Conservation (phyloP, 805 yeast genomes). For the Lipomyces kockii region DNA sequence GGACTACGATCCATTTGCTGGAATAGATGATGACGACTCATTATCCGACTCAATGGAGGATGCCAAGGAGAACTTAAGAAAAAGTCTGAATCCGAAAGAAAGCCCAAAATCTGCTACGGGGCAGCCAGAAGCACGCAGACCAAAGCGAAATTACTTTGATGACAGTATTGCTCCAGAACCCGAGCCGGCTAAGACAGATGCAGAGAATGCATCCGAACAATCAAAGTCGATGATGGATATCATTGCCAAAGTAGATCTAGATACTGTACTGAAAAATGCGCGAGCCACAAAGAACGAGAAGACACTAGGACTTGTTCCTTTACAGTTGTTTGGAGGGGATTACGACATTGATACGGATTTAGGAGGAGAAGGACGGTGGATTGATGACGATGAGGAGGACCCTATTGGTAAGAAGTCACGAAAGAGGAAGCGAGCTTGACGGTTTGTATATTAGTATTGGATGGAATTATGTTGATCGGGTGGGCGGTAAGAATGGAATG, state of each 20-base stretch:
- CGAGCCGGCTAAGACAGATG: neutral
- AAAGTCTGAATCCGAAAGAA: neutral
- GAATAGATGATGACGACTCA: slow-evolving; percentile 18
- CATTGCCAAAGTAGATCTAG: slow-evolving; percentile 16
- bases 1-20: slow-evolving; percentile 35
- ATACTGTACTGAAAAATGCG: slow-evolving; percentile 12
- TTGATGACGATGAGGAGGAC: slow-evolving; percentile 37
- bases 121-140: neutral
- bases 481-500: too few relatives aligned
- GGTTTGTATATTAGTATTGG: neutral
- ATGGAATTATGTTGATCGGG: too few relatives aligned
- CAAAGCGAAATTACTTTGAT: slow-evolving; percentile 12
- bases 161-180: neutral
- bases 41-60: slow-evolving; percentile 8
- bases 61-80: neutral
- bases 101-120: neutral
- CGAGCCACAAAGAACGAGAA: slow-evolving; percentile 18
- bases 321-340: slow-evolving; percentile 29
- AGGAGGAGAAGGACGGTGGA: slow-evolving; percentile 38
- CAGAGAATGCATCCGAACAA: neutral
- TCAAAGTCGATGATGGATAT: neutral
- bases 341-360: slow-evolving; percentile 35
- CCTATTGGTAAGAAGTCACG: slow-evolving; percentile 14
- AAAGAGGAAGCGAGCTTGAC: slow-evolving; percentile 10
- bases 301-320: slow-evolving; percentile 24